Percentiles rank a stretch among this genome's conserved stretches.
Conservation (phyloP, 129 eudicot species). For the Flaveria robusta region DNA sequence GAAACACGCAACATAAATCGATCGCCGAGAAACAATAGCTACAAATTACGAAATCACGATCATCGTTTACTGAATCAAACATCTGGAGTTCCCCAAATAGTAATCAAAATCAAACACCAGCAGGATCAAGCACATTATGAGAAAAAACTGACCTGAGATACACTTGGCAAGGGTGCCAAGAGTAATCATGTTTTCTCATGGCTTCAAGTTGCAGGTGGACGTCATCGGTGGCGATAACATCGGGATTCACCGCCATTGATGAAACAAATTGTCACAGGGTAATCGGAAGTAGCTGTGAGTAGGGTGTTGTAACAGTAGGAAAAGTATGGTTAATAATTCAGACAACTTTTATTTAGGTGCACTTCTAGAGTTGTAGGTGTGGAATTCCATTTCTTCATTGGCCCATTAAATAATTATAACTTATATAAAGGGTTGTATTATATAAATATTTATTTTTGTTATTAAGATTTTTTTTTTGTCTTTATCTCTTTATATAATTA, state of each 20-base stretch:
- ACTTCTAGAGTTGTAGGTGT: background rate
- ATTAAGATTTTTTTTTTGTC: no score
- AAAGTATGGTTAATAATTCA: constrained; percentile 20
- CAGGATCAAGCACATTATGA: constrained; percentile 6
- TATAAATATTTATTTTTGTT: no score
- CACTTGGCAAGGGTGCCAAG: constrained; percentile 74
- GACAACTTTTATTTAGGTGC: constrained; percentile 22
- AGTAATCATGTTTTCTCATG: constrained; percentile 54
- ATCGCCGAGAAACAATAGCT: background rate
- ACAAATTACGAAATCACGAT: background rate
- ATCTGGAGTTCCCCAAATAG: background rate
- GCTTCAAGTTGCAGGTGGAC: constrained; percentile 58
- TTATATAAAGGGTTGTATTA: no score
- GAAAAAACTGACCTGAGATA: constrained; percentile 39
- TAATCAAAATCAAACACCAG: background rate
- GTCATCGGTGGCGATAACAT: constrained; percentile 19
- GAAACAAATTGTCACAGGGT: background rate
- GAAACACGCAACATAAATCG: background rate
- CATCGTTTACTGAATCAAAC: background rate
- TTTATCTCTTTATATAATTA: no score
- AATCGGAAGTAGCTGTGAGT: constrained; percentile 24
- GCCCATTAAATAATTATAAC: background rate
- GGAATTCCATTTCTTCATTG: background rate
- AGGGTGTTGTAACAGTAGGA: constrained; percentile 13
- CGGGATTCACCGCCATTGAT: constrained; percentile 32